Conservation (phyloP, 805 yeast species). For the Candida maltosa region DNA sequence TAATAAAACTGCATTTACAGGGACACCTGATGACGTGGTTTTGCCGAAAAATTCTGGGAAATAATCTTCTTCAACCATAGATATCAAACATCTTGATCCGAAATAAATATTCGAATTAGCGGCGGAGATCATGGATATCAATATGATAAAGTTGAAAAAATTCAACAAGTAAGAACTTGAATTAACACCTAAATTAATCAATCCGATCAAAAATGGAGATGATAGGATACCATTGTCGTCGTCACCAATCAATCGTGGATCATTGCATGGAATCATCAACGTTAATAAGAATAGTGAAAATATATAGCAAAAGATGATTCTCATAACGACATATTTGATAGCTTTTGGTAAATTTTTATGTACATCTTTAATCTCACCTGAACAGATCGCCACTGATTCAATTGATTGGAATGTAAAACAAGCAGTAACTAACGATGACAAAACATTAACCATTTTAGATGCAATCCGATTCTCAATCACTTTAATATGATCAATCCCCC, state of each 20-base stretch:
- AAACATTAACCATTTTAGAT: constrained; percentile 2
- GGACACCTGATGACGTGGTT: constrained; percentile 13
- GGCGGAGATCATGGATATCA: constrained; percentile 21
- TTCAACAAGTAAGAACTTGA: constrained; percentile 11
- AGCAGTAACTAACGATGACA: constrained; percentile 28
- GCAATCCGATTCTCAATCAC: background rate
- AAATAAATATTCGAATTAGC: constrained; percentile 27
- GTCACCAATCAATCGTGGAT: constrained; percentile 9
- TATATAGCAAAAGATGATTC: constrained; percentile 62
- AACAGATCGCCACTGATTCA: constrained; percentile 65
- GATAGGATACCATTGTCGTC: constrained; percentile 12
- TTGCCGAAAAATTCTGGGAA: constrained; percentile 6
- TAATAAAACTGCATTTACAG: constrained; percentile 15
- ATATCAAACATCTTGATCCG: constrained; percentile 20
- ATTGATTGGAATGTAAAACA: constrained; percentile 75
- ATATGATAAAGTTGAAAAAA: constrained; percentile 17
- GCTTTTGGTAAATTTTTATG: constrained; percentile 33
- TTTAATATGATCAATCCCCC: constrained; percentile 1
- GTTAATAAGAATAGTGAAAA: constrained; percentile 61
- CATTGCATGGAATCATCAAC: constrained; percentile 53
- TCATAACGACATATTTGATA: constrained; percentile 56
- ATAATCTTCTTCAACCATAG: constrained; percentile 12
- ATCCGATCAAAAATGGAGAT: constrained; percentile 22
- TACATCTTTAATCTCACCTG: constrained; percentile 54
- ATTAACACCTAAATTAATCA: constrained; percentile 13